Evolutionary conservation across 805 yeast species (phyloP).

Genomic region (Myxozyma melibiosi): DNA sequence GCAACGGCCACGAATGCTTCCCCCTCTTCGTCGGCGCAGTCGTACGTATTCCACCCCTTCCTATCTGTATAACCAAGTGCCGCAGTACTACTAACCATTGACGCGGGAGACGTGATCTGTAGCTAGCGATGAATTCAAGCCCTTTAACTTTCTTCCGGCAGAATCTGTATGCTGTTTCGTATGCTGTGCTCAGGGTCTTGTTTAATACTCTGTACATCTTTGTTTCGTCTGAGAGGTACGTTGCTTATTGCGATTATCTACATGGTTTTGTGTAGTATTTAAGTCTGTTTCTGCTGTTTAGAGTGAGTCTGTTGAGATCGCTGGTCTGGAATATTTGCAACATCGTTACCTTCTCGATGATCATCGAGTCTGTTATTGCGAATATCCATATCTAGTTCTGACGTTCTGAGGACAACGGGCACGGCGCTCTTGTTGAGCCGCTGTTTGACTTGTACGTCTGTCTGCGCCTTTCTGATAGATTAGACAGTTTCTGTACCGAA

Average conservation of each 20-base stretch:
- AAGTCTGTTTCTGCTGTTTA: background rate
- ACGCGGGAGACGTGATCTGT: background rate
- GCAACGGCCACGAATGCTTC: conserved; percentile 26
- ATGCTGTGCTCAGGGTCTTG: conserved; percentile 16
- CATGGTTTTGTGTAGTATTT: background rate
- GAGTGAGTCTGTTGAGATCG: conserved; percentile 20
- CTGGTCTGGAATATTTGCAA: conserved; percentile 27
- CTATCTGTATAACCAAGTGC: background rate
- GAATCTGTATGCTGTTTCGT: conserved; percentile 18
- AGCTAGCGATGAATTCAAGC: conserved; percentile 21
- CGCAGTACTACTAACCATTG: background rate
- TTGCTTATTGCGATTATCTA: background rate
- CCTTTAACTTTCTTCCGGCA: conserved; percentile 15
- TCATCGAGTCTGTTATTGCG: conserved; percentile 20
- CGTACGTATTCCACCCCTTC: conserved; percentile 5
- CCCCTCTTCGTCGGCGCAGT: conserved; percentile 26
- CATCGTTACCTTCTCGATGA: conserved; percentile 22
- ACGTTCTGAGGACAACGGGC: no score
- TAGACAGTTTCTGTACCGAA: no score
- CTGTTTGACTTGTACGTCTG: background rate
- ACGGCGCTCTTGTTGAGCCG: no score
- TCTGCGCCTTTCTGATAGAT: no score
- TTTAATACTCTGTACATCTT: conserved; percentile 16
- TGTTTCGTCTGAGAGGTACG: conserved; percentile 20
- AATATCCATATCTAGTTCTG: background rate